Conservation (phyloP, 257 asterid species). For the Solanum appendiculatum region DNA sequence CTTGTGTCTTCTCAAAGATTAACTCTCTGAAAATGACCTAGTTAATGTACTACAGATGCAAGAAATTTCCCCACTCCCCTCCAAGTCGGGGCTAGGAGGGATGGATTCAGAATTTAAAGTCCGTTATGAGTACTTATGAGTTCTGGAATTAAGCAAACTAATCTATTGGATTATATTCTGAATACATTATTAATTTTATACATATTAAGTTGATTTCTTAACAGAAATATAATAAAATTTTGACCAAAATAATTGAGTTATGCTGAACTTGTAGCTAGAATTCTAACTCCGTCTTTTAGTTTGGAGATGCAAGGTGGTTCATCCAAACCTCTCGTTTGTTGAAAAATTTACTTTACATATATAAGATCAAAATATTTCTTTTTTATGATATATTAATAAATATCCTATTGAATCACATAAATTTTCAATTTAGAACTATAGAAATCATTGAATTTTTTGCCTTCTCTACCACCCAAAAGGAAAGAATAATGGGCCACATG, state of each 20-base stretch:
- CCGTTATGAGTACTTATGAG: too few species aligned
- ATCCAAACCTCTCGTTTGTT: neutral
- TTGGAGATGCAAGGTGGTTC: neutral
- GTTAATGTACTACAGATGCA: neutral
- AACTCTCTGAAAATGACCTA: neutral
- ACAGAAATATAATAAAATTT: neutral
- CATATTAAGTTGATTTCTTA: neutral
- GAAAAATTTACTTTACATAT: neutral
- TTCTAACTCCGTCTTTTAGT: neutral
- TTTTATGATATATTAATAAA: neutral
- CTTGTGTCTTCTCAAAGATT: neutral
- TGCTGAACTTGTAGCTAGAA: neutral
- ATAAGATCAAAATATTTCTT: neutral
- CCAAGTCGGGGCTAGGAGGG: fast-evolving
- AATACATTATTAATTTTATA: neutral
- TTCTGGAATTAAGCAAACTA: neutral
- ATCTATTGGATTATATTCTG: neutral
- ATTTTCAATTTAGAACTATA: neutral
- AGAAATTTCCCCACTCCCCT: too few species aligned
- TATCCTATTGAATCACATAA: neutral
- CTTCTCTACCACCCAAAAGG: neutral
- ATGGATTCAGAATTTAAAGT: fast-evolving
- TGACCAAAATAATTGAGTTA: neutral
- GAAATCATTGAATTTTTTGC: neutral
- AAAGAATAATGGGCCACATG: neutral